Conservation (phyloP, 257 asterid genomes). For the Capsicum pubescens region DNA sequence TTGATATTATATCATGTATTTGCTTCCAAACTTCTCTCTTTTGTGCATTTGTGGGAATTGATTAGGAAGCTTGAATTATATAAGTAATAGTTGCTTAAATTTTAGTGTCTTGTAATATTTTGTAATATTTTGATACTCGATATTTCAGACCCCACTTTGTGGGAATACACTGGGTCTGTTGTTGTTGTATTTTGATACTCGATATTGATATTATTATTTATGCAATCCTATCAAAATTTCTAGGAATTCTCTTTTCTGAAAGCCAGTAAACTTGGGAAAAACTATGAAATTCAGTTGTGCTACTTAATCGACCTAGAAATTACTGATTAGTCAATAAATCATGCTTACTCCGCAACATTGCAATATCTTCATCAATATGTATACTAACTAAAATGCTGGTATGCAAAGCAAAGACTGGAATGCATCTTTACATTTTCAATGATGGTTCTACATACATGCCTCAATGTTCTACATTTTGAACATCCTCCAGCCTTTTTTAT, state of each 20-base stretch:
- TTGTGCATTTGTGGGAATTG: no score
- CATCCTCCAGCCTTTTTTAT: neutral
- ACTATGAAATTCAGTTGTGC: neutral
- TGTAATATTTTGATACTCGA: no score
- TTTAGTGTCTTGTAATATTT: no score
- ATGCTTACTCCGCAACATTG: neutral
- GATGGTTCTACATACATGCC: neutral
- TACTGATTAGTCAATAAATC: neutral
- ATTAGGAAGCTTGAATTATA: no score
- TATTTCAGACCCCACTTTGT: no score
- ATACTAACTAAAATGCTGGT: neutral
- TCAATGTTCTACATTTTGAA: neutral
- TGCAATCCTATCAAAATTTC: neutral
- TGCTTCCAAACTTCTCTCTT: no score
- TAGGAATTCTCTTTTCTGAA: neutral
- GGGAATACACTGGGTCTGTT: no score
- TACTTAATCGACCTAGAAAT: neutral
- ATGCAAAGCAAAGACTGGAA: neutral
- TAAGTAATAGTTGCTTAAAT: no score
- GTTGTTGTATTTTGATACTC: no score
- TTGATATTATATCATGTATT: no score
- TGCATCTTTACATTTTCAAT: slow-evolving; percentile 9
- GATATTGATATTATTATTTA: no score
- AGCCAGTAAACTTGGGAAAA: neutral
- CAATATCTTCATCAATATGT: neutral